Percentiles rank a stretch among this genome's conserved stretches.
Evolutionary conservation across 1,284 basidiomycete genomes (phyloP).

Genomic region (Moniliella sp.): DNA sequence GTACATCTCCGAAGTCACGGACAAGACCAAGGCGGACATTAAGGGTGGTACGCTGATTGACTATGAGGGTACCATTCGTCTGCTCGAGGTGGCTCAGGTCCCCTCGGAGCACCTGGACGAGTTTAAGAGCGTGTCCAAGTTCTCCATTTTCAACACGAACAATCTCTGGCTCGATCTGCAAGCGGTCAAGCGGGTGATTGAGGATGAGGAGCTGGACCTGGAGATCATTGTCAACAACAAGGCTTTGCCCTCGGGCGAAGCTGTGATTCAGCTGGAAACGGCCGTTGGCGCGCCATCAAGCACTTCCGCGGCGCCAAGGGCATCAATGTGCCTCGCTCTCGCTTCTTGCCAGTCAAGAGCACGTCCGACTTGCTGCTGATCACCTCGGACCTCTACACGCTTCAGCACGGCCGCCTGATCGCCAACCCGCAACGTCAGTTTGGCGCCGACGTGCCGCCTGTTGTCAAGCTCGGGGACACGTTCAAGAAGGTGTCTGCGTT

Average conservation of each 20-base stretch:
- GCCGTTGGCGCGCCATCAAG: slow-evolving; percentile 92
- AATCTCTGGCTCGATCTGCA: slow-evolving; percentile 83
- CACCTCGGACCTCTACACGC: slow-evolving; percentile 87
- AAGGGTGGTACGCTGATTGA: slow-evolving; percentile 93
- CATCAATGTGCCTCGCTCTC: slow-evolving; percentile 85
- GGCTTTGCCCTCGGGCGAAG: slow-evolving; percentile 44
- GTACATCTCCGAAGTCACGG: slow-evolving; percentile 49
- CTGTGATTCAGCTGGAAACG: slow-evolving; percentile 76
- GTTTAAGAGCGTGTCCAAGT: slow-evolving; percentile 61
- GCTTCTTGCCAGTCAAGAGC: slow-evolving; percentile 79
- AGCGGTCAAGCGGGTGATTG: slow-evolving; percentile 82
- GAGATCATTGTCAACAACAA: slow-evolving; percentile 85
- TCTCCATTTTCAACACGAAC: slow-evolving; percentile 40
- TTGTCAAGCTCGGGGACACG: slow-evolving; percentile 78
- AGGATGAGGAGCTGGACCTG: slow-evolving; percentile 57
- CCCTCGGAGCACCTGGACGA: slow-evolving; percentile 92
- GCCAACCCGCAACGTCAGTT: slow-evolving; percentile 47
- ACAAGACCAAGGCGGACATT: slow-evolving; percentile 99
- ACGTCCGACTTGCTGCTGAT: slow-evolving; percentile 53
- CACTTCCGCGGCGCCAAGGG: slow-evolving; percentile 76
- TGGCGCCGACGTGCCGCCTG: slow-evolving; percentile 54
- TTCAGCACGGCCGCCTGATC: slow-evolving; percentile 78
- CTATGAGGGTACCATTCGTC: slow-evolving; percentile 75
- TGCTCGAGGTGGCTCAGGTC: slow-evolving; percentile 96
- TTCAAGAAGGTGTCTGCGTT: slow-evolving; percentile 72